phyloP scores from a whole-genome alignment of 768 basidiomycete species.

The Postia placenta region DNA sequence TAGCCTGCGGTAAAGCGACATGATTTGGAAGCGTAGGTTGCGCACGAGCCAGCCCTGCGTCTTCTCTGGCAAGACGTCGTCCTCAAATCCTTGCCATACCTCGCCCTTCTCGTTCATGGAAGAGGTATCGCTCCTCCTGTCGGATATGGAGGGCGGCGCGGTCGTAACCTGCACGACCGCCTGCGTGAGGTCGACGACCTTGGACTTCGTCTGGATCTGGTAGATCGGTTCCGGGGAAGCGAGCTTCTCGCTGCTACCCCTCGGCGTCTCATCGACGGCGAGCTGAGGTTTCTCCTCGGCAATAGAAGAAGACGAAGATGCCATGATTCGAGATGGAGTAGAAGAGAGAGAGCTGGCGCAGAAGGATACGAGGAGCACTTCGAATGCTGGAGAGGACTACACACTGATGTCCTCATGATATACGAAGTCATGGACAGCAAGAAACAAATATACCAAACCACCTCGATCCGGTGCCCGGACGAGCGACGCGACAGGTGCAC shows the following conservation, averaged over 20 bases:
- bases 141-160: slow-evolving; percentile 10
- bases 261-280: background rate
- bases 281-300: background rate
- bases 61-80: slow-evolving; percentile 44
- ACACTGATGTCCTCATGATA: too few relatives aligned
- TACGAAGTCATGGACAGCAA: too few relatives aligned
- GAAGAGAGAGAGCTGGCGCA: background rate
- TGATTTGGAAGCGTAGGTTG: slow-evolving; percentile 46
- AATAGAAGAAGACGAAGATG: background rate
- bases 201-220: background rate
- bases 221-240: slow-evolving; percentile 1
- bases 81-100: slow-evolving; percentile 43
- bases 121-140: slow-evolving; percentile 8
- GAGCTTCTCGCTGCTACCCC: background rate
- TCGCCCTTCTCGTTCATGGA: slow-evolving; percentile 19
- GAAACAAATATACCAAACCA: too few relatives aligned
- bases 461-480: too few relatives aligned
- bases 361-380: too few relatives aligned
- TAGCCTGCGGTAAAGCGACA: slow-evolving; percentile 45
- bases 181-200: background rate
- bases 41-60: slow-evolving; percentile 35
- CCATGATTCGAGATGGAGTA: background rate
- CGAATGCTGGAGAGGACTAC: too few relatives aligned
- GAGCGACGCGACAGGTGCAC: too few relatives aligned
- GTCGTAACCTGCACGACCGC: slow-evolving; percentile 8